Base-by-base conservation (phyloP, 2,329 filamentous ascomycete genomes). In the Raffaelea deltoideospora region DNA sequence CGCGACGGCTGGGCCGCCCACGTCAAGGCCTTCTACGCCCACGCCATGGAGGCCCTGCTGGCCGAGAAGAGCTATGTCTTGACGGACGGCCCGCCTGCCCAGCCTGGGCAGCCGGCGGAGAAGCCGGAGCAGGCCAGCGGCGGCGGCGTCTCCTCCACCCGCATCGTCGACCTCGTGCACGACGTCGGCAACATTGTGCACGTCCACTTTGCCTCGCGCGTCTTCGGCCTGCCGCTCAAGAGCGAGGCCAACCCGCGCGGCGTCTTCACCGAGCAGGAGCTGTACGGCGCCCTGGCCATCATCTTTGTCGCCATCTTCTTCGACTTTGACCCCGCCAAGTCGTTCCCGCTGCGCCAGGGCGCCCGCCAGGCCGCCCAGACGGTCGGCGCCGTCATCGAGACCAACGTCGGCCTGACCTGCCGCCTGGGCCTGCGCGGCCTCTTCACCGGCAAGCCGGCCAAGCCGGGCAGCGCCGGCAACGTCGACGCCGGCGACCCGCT, bases 161-260 rank as follows among this genome's bases (percentile, higher is more conserved):
- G 27, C 27, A 9, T 10, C 8, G 68, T 85, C 29, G 83, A 90
- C 46, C 64, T 87, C 4, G 60, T 83, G 10, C 69, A 76, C 19
- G 76, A 83, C 38, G 68, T 84, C 1, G 76, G 72, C 20, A 84
- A 84, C 49, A 56, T 81, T 20, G 68, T 65, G 0, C 76, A 78
- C 6, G 70, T 76, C 4, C 64, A 72, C 46, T 82, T 81, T 29
- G 72, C 69, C 0, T 61, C 77, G 3, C 65, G 67, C 5, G 62
- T 65, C 18, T 79, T 82, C 50, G 71, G 73, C 34, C 58, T 84
- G 4, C 77, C 79, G 17, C 30, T 31, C 18, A 13, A 31, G 30
- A 21, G 10, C 10, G 30, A 17, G 18, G 18, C 9, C 18, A 31
- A 31, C 30, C 17, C 17, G 17, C 9, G 30, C 17, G 17, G 17